phyloP scores from a whole-genome alignment of 257 asterid species.

The Cordia subcordata region DNA sequence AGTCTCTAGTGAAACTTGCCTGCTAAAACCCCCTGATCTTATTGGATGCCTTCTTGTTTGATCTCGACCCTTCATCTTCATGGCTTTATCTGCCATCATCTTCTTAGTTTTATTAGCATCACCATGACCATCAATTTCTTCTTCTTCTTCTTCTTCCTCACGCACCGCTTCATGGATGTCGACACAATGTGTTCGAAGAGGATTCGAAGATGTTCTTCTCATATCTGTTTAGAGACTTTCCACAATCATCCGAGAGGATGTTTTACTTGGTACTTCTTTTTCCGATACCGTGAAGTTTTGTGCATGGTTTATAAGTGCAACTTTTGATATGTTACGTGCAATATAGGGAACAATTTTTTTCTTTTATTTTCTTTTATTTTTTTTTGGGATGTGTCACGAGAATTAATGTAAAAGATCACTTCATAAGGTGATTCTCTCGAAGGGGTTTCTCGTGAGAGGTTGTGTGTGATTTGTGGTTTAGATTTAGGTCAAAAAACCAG shows the following conservation, averaged over 20 bases:
- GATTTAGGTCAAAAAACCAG: not conserved
- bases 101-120: slow-evolving; percentile 12
- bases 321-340: not conserved
- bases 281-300: no score
- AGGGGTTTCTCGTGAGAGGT: slow-evolving; percentile 39
- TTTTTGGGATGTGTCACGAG: slow-evolving; percentile 29
- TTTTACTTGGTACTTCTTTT: slow-evolving; percentile 7
- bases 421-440: slow-evolving; percentile 11
- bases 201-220: slow-evolving; percentile 37
- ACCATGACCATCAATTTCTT: no score
- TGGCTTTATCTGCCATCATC: slow-evolving; percentile 16
- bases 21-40: slow-evolving; percentile 40
- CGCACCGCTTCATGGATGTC: slow-evolving; percentile 64
- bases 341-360: not conserved
- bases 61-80: slow-evolving; percentile 27
- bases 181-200: slow-evolving; percentile 42
- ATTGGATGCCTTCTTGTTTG: slow-evolving; percentile 28
- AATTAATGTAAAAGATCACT: slow-evolving; percentile 5
- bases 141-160: slow-evolving; percentile 43
- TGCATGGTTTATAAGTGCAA: not conserved
- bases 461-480: slow-evolving; percentile 19
- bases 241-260: no score
- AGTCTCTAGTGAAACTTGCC: slow-evolving; percentile 82
- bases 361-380: no score
- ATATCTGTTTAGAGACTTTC: no score